These are phyloP conservation scores for Chloris gayana DNA, from an alignment of 176 grass and related monocot species.

Conservation along the genomic window DNA sequence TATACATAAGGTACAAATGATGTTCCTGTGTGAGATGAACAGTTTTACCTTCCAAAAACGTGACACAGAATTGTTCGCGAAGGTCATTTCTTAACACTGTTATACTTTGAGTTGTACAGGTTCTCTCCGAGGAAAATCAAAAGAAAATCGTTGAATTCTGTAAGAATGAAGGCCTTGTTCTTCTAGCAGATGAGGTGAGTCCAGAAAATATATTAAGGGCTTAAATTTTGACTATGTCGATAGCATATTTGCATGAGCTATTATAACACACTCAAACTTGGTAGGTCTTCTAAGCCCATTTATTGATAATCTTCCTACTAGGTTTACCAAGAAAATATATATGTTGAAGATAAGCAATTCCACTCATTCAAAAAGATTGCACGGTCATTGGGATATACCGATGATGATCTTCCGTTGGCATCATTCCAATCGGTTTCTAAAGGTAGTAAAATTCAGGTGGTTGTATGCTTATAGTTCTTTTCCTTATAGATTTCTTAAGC, in stretches of 20 bases:
- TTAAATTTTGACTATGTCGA: slow-evolving; percentile 6
- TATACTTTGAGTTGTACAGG: slow-evolving; percentile 46
- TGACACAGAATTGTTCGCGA: not conserved
- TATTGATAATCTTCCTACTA: slow-evolving; percentile 31
- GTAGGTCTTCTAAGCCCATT: slow-evolving; percentile 22
- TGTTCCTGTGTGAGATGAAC: not conserved
- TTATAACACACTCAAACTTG: not conserved
- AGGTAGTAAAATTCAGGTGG: slow-evolving; percentile 47
- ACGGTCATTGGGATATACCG: slow-evolving; percentile 78
- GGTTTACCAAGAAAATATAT: slow-evolving; percentile 99
- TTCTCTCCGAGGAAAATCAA: slow-evolving; percentile 91
- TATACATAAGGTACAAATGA: slow-evolving; percentile 5
- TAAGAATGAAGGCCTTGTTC: slow-evolving; percentile 93
- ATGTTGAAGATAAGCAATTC: slow-evolving; percentile 87
- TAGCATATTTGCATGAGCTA: slow-evolving; percentile 9
- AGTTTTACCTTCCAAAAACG: slow-evolving; percentile 3
- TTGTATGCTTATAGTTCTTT: slow-evolving; percentile 4
- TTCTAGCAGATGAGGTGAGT: slow-evolving; percentile 85
- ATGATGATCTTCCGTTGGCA: slow-evolving; percentile 80
- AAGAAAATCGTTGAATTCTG: slow-evolving; percentile 90
- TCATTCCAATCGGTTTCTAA: slow-evolving; percentile 95
- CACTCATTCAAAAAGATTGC: slow-evolving; percentile 96
- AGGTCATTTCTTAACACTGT: slow-evolving; percentile 1
- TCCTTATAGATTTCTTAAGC: slow-evolving; percentile 17
- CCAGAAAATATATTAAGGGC: slow-evolving; percentile 19